phyloP scores from a whole-genome alignment of 2,329 filamentous ascomycete species.

The Fusarium sp. region DNA sequence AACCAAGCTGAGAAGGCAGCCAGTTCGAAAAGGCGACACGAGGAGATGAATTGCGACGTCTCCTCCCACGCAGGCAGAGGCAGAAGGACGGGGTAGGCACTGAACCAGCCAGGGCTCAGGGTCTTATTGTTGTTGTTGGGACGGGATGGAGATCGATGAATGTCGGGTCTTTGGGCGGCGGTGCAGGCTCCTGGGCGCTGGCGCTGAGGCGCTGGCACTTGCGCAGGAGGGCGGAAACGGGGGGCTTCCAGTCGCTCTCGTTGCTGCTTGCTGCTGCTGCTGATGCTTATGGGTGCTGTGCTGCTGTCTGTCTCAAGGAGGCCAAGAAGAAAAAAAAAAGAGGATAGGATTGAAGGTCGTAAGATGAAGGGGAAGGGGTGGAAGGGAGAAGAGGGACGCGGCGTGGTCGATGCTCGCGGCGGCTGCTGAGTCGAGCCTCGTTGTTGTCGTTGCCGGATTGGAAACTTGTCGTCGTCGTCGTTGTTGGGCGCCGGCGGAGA shows the following conservation, averaged over 20 bases:
- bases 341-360: conserved; percentile 17
- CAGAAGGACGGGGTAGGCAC: conserved; percentile 35
- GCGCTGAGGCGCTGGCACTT: conserved; percentile 39
- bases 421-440: conserved; percentile 39
- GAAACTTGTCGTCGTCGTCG: conserved; percentile 34
- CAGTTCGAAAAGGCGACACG: conserved; percentile 27
- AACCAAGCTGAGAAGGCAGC: conserved; percentile 29
- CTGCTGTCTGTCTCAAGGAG: conserved; percentile 10
- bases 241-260: conserved; percentile 22
- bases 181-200: conserved; percentile 36
- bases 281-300: not conserved
- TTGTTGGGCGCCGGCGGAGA: conserved; percentile 42
- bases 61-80: conserved; percentile 37
- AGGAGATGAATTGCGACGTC: conserved; percentile 30
- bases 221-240: conserved; percentile 35
- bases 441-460: conserved; percentile 39
- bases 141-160: conserved; percentile 8
- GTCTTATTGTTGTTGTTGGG: conserved; percentile 35
- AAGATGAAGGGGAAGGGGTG: conserved; percentile 5
- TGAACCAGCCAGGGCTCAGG: conserved; percentile 47
- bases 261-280: conserved; percentile 29
- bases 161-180: conserved; percentile 25
- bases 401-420: conserved; percentile 40
- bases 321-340: conserved; percentile 4
- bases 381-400: conserved; percentile 31